Evolutionary conservation across 2,329 filamentous ascomycete species (phyloP).

Genomic region (Trichoderma breve): DNA sequence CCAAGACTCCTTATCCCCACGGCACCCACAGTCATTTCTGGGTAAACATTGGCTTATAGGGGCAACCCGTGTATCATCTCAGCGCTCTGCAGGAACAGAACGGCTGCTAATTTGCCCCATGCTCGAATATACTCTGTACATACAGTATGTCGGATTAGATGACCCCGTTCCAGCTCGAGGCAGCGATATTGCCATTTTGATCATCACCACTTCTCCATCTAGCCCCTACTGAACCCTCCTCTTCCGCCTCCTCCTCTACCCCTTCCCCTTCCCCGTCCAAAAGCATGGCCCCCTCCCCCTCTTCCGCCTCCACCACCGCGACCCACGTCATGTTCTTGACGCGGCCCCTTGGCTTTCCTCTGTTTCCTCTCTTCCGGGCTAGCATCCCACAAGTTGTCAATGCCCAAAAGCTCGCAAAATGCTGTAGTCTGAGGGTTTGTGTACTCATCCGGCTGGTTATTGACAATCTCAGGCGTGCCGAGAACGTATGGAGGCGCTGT

Average conservation of each 20-base stretch:
- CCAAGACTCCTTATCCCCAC: slow-evolving; percentile 3
- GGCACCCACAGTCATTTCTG: background rate
- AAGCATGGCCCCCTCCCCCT: slow-evolving; percentile 36
- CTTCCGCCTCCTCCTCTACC: slow-evolving; percentile 7
- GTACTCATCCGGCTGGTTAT: slow-evolving; percentile 72
- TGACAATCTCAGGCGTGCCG: slow-evolving; percentile 54
- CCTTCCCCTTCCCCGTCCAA: slow-evolving; percentile 26
- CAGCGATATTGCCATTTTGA: background rate
- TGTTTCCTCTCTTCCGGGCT: slow-evolving; percentile 66
- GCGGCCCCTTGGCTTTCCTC: slow-evolving; percentile 58
- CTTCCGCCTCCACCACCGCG: slow-evolving; percentile 38
- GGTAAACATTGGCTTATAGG: slow-evolving; percentile 1
- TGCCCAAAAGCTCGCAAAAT: slow-evolving; percentile 76
- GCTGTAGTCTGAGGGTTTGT: slow-evolving; percentile 80
- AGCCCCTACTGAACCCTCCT: background rate
- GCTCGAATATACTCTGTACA: background rate
- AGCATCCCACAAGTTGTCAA: slow-evolving; percentile 73
- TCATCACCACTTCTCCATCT: background rate
- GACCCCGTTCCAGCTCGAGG: background rate
- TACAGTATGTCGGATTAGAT: background rate
- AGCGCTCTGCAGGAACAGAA: background rate
- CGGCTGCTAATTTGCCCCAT: background rate
- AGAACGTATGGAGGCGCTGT: slow-evolving; percentile 72
- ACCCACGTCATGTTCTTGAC: slow-evolving; percentile 36
- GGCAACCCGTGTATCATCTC: background rate